Base-by-base conservation (phyloP, 441 rosid species). In the Bocquillonia castaneifolia region DNA sequence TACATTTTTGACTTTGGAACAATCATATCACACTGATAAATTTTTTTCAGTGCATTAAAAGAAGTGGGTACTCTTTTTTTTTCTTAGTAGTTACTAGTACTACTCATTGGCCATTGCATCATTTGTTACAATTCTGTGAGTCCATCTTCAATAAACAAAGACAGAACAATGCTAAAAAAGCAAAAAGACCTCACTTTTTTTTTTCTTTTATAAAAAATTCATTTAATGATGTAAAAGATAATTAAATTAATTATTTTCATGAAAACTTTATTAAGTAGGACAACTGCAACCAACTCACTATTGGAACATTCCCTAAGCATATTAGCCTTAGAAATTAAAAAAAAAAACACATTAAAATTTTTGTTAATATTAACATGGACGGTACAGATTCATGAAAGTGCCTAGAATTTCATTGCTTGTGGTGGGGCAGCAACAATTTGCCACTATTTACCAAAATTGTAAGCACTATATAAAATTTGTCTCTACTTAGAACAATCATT, bases 391-490 rank as follows among this genome's bases (percentile, higher is more conserved):
- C 64, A 58, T 23, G 45, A 66, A 45, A 70, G 47, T 34, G 55
- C 61, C 39, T 59, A 54, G 50, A 76, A 71, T 68, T 78, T 68
- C 56, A 47, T 59, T 25, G 12, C 29, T 18, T 13, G 77, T 76
- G 81, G 85, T 59, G 32, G 22, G 6, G 26, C 54, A 50, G 20
- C 54, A 63, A 56, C 44, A 32, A 66, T 65, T 76, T 72, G 73
- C 73, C 78, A 75, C 61, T 51, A 55, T 59, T 45, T 52, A 52
- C 69, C 81, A 44, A 67, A 72, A 47, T 29, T 65, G 52, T 31
- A n/a, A 57, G 59, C 74, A 64, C 44, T 72, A 51, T 59, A 70
- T 51, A 59, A 71, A 67, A 8, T 66, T 80, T 81, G 84, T 85
- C 85, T 78, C 76, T 67, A 66, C 68, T 73, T 14, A 34, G 7